Evolutionary conservation across 1,284 basidiomycete species (phyloP), one percentile per base, ranked within the genome.

Genomic region (Inonotus obliquus): DNA sequence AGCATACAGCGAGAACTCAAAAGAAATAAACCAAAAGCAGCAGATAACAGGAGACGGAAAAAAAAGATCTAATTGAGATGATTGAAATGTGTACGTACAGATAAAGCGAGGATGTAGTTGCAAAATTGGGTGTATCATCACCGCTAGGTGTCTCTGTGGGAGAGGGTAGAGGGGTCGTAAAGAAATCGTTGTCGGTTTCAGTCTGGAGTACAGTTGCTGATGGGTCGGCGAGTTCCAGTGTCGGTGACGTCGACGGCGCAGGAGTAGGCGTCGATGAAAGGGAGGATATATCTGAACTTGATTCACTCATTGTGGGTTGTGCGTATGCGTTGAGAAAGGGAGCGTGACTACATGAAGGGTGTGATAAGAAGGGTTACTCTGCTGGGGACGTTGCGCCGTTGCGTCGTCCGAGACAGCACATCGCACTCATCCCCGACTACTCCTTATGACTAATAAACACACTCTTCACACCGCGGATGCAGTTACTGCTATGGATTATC

Each of bases 151-250:
- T 71, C 13, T 71, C 59, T 21, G 68, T 59, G 35, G 69, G 65
- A 6, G 75, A 70, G 25, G 76, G 65, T n/a, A 76, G 69, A 44
- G 69, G 65, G 37, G 70, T 68, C 19, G 67, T 70, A 71, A 21
- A 75, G 74, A 14, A 75, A 57, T 44, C 69, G 65, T 6, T 77
- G 68, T 6, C 75, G 70, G 7, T 73, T 73, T 5, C 76, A 69
- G n/a, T n/a, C n/a, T n/a, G n/a, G n/a, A n/a, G n/a, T n/a, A n/a
- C n/a, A n/a, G 1, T 73, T 73, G 41, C 72, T 72, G 59, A 75
- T 68, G 41, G 74, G 68, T 32, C 71, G 25, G 13, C 60, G 60
- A 21, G 63, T 63, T 55, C 71, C 69, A 25, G 72, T 32, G 54
- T 73, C 72, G 39, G 71, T 70, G 54, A 70, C 65, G 57, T 68